phyloP scores from a whole-genome alignment of 78 protist species.

The Isochrysis galbana region DNA sequence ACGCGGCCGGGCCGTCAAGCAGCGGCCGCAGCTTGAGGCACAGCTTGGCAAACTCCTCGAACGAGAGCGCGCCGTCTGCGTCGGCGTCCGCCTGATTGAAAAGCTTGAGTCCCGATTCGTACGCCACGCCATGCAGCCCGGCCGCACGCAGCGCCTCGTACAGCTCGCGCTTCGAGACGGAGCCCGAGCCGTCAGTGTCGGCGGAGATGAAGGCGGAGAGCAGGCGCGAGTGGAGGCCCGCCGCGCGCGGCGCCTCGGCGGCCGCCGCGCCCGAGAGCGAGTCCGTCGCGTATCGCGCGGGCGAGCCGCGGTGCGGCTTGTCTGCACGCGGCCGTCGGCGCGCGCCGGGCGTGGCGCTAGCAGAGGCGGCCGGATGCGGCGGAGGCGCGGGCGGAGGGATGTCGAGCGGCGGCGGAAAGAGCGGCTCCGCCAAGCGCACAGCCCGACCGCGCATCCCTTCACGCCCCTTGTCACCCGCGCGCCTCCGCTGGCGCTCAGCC shows the following conservation, averaged over 20 bases:
- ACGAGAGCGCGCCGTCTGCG: not conserved
- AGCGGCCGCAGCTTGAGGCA: not conserved
- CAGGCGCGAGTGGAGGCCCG: not conserved
- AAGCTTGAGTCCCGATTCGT: not conserved
- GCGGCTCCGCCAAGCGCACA: not conserved
- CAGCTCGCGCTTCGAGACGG: not conserved
- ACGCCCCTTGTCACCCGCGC: not conserved
- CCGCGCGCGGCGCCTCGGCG: not conserved
- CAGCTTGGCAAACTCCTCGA: not conserved
- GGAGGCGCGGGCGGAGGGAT: not conserved
- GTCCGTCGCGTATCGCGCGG: not conserved
- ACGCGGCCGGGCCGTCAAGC: not conserved
- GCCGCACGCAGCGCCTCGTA: not conserved
- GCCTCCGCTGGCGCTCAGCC: no score
- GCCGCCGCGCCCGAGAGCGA: not conserved
- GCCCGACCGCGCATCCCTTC: not conserved
- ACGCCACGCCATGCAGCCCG: not conserved
- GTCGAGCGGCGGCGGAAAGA: not conserved
- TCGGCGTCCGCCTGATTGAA: not conserved
- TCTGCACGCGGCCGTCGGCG: not conserved
- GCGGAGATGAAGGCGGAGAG: not conserved
- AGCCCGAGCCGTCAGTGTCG: not conserved
- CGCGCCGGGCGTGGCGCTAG: not conserved
- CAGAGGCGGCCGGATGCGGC: not conserved
- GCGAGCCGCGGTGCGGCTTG: not conserved